Conservation (phyloP, 2,329 filamentous ascomycete species). For the Monosporascus sp. region DNA sequence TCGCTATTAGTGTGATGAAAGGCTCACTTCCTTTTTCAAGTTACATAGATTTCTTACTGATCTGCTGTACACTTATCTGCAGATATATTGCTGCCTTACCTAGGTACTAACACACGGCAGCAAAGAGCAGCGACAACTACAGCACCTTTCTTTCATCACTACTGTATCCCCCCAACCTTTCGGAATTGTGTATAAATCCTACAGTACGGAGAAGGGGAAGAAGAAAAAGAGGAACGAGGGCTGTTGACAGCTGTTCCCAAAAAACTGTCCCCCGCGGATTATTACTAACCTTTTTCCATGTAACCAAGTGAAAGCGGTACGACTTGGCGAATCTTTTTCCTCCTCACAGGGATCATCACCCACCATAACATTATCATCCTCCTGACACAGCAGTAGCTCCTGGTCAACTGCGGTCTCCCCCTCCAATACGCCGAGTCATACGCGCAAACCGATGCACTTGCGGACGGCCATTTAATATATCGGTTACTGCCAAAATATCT, state of each 20-base stretch:
- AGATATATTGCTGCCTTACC: too few species aligned
- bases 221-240: background rate
- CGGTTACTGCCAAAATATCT: background rate
- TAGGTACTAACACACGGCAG: too few species aligned
- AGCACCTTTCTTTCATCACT: background rate
- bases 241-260: background rate
- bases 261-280: background rate
- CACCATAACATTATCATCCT: background rate
- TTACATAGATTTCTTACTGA: too few species aligned
- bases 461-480: background rate
- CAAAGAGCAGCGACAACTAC: too few species aligned
- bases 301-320: background rate
- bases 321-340: background rate
- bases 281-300: too few species aligned
- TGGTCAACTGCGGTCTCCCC: background rate
- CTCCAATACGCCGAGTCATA: background rate
- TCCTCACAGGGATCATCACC: background rate
- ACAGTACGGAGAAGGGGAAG: background rate
- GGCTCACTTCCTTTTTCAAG: too few species aligned
- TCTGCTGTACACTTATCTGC: too few species aligned
- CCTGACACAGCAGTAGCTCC: background rate
- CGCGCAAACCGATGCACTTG: background rate
- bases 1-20: too few species aligned
- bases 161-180: background rate
- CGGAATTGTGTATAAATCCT: background rate